Conservation (phyloP, 169 alveolate species). For the Eimeria necatrix region DNA sequence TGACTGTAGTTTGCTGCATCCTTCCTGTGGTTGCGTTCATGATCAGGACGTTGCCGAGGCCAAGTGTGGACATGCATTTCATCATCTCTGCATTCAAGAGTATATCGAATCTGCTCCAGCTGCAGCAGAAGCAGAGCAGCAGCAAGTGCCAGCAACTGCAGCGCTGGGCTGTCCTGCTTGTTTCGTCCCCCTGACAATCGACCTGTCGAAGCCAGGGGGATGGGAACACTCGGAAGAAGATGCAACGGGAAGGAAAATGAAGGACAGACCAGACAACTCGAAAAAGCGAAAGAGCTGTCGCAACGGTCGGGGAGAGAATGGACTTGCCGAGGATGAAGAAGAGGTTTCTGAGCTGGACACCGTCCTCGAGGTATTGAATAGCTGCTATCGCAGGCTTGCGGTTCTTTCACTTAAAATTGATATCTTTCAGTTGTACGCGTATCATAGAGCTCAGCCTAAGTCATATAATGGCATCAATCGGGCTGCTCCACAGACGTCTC, state of each 20-base stretch:
- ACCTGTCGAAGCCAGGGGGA: slow-evolving; percentile 76
- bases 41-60: slow-evolving; percentile 83
- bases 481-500: neutral
- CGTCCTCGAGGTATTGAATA: neutral
- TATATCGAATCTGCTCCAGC: slow-evolving; percentile 88
- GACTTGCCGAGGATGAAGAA: slow-evolving; percentile 49
- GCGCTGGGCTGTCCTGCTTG: slow-evolving; percentile 88
- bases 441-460: too few species aligned
- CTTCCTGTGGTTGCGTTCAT: neutral
- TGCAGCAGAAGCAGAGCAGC: slow-evolving; percentile 49
- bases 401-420: neutral
- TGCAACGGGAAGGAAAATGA: slow-evolving; percentile 50
- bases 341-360: slow-evolving; percentile 45
- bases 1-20: neutral
- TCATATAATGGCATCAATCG: neutral
- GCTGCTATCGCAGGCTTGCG: neutral
- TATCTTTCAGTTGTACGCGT: neutral
- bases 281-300: slow-evolving; percentile 11
- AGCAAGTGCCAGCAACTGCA: neutral
- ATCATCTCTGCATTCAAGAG: slow-evolving; percentile 88
- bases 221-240: slow-evolving; percentile 33
- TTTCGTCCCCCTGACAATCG: slow-evolving; percentile 85
- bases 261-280: slow-evolving; percentile 54
- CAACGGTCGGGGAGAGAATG: neutral
- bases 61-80: slow-evolving; percentile 92